Percentiles rank a stretch among this genome's conserved stretches.
phyloP scores from a whole-genome alignment of 2,329 filamentous ascomycete genomes.

The Aspergillus sojae region DNA sequence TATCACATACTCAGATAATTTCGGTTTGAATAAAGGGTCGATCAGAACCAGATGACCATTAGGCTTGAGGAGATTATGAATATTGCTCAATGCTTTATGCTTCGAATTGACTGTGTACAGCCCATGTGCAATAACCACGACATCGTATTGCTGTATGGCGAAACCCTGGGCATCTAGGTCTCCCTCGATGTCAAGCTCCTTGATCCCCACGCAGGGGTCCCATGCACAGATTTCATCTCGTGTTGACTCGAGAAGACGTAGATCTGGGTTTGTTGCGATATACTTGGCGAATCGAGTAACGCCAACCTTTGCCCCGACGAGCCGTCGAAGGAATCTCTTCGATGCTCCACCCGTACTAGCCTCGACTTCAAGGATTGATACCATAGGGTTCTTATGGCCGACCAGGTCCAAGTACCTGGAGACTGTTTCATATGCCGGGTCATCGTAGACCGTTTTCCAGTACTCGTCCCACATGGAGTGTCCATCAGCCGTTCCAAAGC shows the following conservation, averaged over 20 bases:
- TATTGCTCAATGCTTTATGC: constrained; percentile 12
- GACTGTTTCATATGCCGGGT: constrained; percentile 13
- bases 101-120: constrained; percentile 16
- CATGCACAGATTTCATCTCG: constrained; percentile 12
- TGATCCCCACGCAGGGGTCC: constrained; percentile 11
- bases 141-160: constrained; percentile 14
- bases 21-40: constrained; percentile 4
- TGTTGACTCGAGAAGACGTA: neutral
- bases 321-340: constrained; percentile 9
- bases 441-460: constrained; percentile 1
- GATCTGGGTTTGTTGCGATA: constrained; percentile 14
- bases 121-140: constrained; percentile 21
- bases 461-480: constrained; percentile 5
- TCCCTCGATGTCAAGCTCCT: constrained; percentile 15
- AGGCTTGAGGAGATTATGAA: constrained; percentile 20
- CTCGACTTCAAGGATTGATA: constrained; percentile 28
- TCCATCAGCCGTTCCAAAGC: neutral
- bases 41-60: constrained; percentile 22
- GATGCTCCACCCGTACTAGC: constrained; percentile 19
- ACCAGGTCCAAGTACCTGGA: constrained; percentile 20
- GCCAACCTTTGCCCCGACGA: neutral
- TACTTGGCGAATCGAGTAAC: constrained; percentile 19
- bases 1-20: neutral
- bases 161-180: constrained; percentile 9
- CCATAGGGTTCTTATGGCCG: constrained; percentile 25